Base-by-base conservation (phyloP, 1,284 basidiomycete species). In the Boletus mariae region DNA sequence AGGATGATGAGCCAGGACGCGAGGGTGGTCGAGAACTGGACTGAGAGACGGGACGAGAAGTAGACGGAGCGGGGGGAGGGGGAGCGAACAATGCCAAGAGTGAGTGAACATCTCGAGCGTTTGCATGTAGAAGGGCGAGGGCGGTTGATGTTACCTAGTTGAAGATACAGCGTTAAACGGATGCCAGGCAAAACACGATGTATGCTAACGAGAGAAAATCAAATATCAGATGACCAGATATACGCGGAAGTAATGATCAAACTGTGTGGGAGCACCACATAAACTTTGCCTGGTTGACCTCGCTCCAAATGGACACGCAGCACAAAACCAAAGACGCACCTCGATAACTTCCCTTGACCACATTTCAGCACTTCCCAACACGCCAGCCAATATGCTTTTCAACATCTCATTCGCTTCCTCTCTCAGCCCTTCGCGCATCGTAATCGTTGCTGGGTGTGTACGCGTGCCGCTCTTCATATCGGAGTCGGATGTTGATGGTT, bases 401-500 rank as follows among this genome's bases (percentile, higher is more conserved):
- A 93, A 71, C 84, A 89, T 91, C 50, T 86, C 82, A 29, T 74
- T 70, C 3, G 90, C 87, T 10, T 83, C 80, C 52, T 71, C 72
- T 44, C 73, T 72, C 29, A 92, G 71, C 52, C 83, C 77, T 51
- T 76, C 77, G 45, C 79, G 75, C 47, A 93, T 75, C 62, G 87
- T 86, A 15, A 82, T 77, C 1, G 89, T 83, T 2, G 85, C 76
- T 13, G 83, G 79, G 5, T 90, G 85, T 26, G 78, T 75, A 29
- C 79, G 79, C 11, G 87, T 88, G 60, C 85, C 65, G 37, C 67
- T 68, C 37, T 53, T 13, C 23, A 45, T 20, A 11, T 49, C 12
- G 11, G 55, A 5, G 15, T 50, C 47, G 10, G 57, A 56, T 0
- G 43, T 49, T 11, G 50, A 49, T 49, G 49, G 15, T 11, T 49